Percentiles rank a stretch among this genome's conserved stretches.
These are phyloP conservation scores for Staphylotrichum longicolle DNA, from an alignment of 495 filamentous ascomycete species.

Conservation along the genomic window DNA sequence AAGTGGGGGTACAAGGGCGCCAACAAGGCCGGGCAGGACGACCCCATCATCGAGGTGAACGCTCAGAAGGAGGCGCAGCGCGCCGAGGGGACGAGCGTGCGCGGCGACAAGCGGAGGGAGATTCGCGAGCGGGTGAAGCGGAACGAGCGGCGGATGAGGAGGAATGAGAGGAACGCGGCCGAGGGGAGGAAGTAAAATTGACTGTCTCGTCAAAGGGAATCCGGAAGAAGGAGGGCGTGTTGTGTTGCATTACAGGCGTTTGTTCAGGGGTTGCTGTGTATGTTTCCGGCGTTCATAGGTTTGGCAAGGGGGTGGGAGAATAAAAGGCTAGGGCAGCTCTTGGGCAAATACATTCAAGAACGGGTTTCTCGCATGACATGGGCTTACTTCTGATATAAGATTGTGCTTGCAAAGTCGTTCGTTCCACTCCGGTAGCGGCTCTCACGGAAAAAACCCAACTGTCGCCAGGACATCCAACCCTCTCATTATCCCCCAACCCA, in stretches of 20 bases:
- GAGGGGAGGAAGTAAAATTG: constrained; percentile 36
- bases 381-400: too few relatives aligned
- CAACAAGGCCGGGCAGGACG: constrained; percentile 65
- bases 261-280: too few relatives aligned
- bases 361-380: too few relatives aligned
- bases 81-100: constrained; percentile 56
- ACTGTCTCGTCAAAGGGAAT: neutral
- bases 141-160: constrained; percentile 66
- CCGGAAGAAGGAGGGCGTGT: constrained; percentile 1
- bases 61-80: constrained; percentile 67
- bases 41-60: constrained; percentile 88
- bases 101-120: constrained; percentile 62
- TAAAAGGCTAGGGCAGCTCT: too few relatives aligned
- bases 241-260: too few relatives aligned
- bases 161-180: constrained; percentile 56
- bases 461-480: constrained; percentile 13
- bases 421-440: neutral
- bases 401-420: too few relatives aligned
- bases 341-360: too few relatives aligned
- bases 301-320: too few relatives aligned
- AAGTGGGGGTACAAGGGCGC: constrained; percentile 89
- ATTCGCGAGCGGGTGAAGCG: constrained; percentile 62
- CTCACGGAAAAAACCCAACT: neutral
- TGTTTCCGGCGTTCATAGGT: too few relatives aligned
- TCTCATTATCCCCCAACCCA: constrained; percentile 11